A percentile compares a stretch with the other conserved stretches of the same genome.
Evolutionary conservation across 2,329 filamentous ascomycete genomes (phyloP).

Genomic region (Teratosphaeriaceae sp.): DNA sequence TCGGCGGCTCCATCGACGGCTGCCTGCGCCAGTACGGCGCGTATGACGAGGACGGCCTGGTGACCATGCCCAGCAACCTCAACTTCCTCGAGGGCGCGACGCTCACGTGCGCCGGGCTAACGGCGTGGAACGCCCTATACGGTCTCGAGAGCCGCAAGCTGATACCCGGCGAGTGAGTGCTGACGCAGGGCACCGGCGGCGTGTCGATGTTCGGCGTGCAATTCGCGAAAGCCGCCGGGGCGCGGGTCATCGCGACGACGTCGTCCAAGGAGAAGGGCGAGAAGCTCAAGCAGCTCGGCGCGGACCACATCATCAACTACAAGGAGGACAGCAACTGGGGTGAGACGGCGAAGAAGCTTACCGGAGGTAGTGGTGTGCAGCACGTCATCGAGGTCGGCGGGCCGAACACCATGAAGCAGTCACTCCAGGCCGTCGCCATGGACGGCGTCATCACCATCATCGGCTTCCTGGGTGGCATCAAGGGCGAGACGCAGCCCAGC

Average conservation of each 20-base stretch:
- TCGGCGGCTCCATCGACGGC: constrained; percentile 64
- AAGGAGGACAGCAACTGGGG: constrained; percentile 48
- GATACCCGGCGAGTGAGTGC: constrained; percentile 42
- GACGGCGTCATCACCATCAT: constrained; percentile 53
- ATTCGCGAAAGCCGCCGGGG: constrained; percentile 48
- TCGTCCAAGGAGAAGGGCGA: constrained; percentile 45
- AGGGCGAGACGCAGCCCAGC: constrained; percentile 39
- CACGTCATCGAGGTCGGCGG: constrained; percentile 62
- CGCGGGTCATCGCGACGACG: constrained; percentile 52
- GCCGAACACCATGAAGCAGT: constrained; percentile 52
- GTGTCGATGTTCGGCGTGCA: constrained; percentile 62
- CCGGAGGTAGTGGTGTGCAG: constrained; percentile 52
- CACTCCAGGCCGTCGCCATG: constrained; percentile 33
- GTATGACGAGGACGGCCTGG: constrained; percentile 62
- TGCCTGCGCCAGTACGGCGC: constrained; percentile 60
- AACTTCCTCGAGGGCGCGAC: constrained; percentile 42
- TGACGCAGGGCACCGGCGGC: constrained; percentile 66
- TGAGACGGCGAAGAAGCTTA: constrained; percentile 45
- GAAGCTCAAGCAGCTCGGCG: constrained; percentile 46
- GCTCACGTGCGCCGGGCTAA: constrained; percentile 40
- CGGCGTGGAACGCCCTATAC: constrained; percentile 49
- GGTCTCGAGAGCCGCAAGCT: constrained; percentile 36
- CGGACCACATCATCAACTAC: constrained; percentile 54
- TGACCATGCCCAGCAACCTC: constrained; percentile 54
- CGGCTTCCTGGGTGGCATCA: constrained; percentile 49